Conservation (phyloP, 306 rosid species). For the Lagenaria siceraria region DNA sequence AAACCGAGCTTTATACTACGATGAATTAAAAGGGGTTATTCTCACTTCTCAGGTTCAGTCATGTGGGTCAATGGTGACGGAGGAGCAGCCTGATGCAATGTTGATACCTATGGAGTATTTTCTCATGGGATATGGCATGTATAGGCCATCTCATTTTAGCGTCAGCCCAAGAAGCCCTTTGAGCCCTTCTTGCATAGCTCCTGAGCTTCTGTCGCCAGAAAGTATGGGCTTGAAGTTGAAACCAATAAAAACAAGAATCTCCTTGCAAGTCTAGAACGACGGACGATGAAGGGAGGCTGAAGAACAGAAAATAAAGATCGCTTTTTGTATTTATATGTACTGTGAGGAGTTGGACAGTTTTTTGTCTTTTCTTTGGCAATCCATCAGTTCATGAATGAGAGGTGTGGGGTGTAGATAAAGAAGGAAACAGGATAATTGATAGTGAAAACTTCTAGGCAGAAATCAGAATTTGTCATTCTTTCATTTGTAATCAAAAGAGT, state of each 20-base stretch:
- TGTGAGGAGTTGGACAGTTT: conserved; percentile 6
- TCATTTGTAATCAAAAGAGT: conserved; percentile 41
- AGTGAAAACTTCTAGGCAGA: conserved; percentile 24
- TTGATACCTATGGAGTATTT: conserved; percentile 86
- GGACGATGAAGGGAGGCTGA: neutral
- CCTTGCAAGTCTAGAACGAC: conserved; percentile 19
- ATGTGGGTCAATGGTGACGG: conserved; percentile 95
- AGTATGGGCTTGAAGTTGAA: conserved; percentile 98
- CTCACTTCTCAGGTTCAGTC: conserved; percentile 83
- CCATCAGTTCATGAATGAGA: neutral
- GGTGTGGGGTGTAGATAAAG: conserved; percentile 40
- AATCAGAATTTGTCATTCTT: conserved; percentile 57
- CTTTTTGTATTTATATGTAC: conserved; percentile 15
- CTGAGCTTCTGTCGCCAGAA: conserved; percentile 92
- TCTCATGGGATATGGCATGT: conserved; percentile 84
- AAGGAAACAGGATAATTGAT: conserved; percentile 18
- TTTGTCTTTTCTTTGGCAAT: conserved; percentile 13
- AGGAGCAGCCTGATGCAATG: conserved; percentile 99
- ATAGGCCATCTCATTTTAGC: conserved; percentile 57
- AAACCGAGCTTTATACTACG: neutral
- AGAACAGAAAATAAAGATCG: conserved; percentile 1
- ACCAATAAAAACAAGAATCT: conserved; percentile 73
- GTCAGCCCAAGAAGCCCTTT: conserved; percentile 91
- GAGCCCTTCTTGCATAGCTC: conserved; percentile 83
- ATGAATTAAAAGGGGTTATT: neutral